Evolutionary conservation across 768 basidiomycete species (phyloP), one percentile per base, ranked within the genome.

Genomic region (Fibroporia radiculosa): DNA sequence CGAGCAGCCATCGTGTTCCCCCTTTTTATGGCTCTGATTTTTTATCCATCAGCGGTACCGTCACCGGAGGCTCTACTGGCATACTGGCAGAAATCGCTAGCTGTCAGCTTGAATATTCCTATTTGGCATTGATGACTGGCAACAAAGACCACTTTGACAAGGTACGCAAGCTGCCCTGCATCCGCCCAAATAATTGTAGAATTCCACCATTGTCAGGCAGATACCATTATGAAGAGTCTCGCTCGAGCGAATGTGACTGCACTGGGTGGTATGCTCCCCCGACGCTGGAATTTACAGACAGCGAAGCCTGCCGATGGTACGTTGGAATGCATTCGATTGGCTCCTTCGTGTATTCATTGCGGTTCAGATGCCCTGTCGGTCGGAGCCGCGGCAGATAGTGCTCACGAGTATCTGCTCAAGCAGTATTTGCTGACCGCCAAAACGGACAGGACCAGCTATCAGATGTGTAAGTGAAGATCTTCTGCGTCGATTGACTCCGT

Each of bases 101-200:
- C 34, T 68, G 85, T 44, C 89, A 93, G 57, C 59, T 95, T 40
- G 93, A 95, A 61, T 87, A 90, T 59, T 74, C 82, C 45, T 92
- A 92, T 53, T 73, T 93, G 1, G 84, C 85, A 1, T 81, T 85
- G 51, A 60, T 82, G 8, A 91, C 88, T 1, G 84, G 84, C 2
- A 81, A 84, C 49, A 71, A 74, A 41, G 70, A 69, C 28, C 80
- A 82, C 54, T 73, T 70, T 48, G 71, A 77, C 43, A 71, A 70
- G 47, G 83, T 80, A 49, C 11, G 74, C 23, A 19, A 13, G 3
- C 14, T 22, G 62, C 6, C 16, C 13, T 22, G 18, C 7, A 24
- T n/a, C 20, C 18, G 18, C 23, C 11, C 3, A 8, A 14, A 3
- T 24, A 35, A 13, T 29, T 42, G 20, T 1, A 13, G 23, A 33